These are phyloP conservation scores for Aspergillus pseudoviridinutans DNA, from an alignment of 2,329 filamentous ascomycete genomes.

Conservation along the genomic window DNA sequence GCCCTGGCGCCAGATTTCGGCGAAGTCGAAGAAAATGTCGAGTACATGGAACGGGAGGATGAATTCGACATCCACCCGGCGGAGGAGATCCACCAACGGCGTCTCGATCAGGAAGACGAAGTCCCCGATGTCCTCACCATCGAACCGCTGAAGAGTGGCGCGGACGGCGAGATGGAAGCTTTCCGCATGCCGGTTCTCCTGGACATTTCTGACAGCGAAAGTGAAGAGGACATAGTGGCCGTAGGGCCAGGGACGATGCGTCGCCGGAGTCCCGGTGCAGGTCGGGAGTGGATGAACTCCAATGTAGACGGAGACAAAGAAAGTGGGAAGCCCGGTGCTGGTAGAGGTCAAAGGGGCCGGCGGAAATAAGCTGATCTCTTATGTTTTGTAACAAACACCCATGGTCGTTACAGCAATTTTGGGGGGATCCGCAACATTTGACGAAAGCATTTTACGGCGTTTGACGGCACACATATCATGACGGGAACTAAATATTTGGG, in stretches of 20 bases:
- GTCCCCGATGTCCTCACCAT: constrained; percentile 84
- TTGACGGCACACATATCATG: background rate
- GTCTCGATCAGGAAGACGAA: constrained; percentile 88
- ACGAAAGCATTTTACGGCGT: background rate
- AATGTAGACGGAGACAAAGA: constrained; percentile 29
- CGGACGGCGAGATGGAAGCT: constrained; percentile 53
- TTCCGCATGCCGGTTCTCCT: constrained; percentile 94
- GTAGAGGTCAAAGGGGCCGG: constrained; percentile 27
- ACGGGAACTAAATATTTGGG: background rate
- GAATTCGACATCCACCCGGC: constrained; percentile 97
- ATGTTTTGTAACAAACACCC: background rate
- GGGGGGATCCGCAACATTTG: background rate
- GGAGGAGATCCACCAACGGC: constrained; percentile 87
- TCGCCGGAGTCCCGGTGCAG: constrained; percentile 74
- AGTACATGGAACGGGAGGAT: constrained; percentile 92
- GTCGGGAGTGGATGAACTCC: constrained; percentile 60
- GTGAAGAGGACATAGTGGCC: constrained; percentile 77
- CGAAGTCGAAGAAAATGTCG: constrained; percentile 96
- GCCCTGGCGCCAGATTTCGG: constrained; percentile 94
- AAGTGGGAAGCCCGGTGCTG: constrained; percentile 17
- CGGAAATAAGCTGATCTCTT: constrained; percentile 23
- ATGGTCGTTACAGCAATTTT: background rate
- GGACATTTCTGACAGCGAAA: constrained; percentile 89
- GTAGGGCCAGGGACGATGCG: constrained; percentile 77
- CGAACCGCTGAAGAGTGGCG: constrained; percentile 61